A percentile compares a stretch with the other conserved stretches of the same genome.
phyloP scores from a whole-genome alignment of 257 asterid genomes.

The Nicotiana obtusifolia region DNA sequence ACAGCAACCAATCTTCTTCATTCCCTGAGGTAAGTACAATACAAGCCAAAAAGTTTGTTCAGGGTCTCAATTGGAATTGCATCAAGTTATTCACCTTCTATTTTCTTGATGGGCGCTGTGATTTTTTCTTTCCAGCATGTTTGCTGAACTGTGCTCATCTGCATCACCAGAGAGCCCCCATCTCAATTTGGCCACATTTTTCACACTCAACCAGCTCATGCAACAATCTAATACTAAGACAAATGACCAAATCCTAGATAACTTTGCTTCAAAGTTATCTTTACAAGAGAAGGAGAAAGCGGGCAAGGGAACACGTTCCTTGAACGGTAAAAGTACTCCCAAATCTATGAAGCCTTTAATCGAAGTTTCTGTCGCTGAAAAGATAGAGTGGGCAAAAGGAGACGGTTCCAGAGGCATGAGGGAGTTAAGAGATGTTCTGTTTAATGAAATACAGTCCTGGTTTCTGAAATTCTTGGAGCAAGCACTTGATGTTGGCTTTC shows the following conservation, averaged over 20 bases:
- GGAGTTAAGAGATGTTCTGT: conserved; percentile 41
- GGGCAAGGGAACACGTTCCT: conserved; percentile 23
- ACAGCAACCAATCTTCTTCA: conserved; percentile 62
- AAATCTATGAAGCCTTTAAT: conserved; percentile 24
- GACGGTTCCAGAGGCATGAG: conserved; percentile 41
- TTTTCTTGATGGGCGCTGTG: not conserved
- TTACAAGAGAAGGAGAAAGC: conserved; percentile 39
- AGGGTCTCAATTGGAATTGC: not conserved
- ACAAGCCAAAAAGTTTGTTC: not conserved
- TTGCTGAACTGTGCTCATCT: conserved; percentile 59
- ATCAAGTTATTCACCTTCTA: not conserved
- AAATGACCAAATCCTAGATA: conserved; percentile 29
- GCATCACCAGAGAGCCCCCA: conserved; percentile 80
- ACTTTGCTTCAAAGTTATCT: conserved; percentile 23
- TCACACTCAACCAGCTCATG: conserved; percentile 54
- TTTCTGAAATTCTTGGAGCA: conserved; percentile 65
- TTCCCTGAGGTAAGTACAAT: conserved; percentile 52
- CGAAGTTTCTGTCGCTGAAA: conserved; percentile 37
- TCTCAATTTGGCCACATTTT: conserved; percentile 54
- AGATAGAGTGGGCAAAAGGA: conserved; percentile 66
- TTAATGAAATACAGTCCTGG: conserved; percentile 54
- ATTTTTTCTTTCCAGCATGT: conserved; percentile 42
- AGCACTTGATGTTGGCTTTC: conserved; percentile 65
- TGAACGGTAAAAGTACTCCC: conserved; percentile 17
- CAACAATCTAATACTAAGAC: conserved; percentile 43